These are phyloP conservation scores for Tolypocladium ophioglossoides DNA, from an alignment of 2,329 filamentous ascomycete genomes.

Conservation along the genomic window DNA sequence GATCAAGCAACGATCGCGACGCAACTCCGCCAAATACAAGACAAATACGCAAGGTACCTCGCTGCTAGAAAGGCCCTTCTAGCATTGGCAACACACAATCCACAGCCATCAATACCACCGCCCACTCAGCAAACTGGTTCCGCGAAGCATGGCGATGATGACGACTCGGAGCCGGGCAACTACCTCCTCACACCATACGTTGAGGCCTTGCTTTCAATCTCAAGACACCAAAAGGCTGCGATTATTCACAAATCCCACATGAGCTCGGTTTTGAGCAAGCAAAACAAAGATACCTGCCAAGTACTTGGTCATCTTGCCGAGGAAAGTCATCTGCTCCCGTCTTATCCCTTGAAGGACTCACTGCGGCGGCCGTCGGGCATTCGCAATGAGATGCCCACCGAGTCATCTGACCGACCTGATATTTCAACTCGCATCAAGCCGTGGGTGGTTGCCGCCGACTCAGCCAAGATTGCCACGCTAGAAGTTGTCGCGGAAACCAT, in stretches of 20 bases:
- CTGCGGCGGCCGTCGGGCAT: conserved; percentile 27
- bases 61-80: conserved; percentile 38
- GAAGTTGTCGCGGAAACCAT: conserved; percentile 49
- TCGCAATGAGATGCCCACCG: conserved; percentile 28
- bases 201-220: conserved; percentile 38
- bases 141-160: conserved; percentile 5
- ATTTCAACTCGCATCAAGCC: conserved; percentile 35
- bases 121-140: conserved; percentile 6
- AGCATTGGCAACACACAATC: conserved; percentile 22
- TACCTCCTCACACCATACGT: conserved; percentile 47
- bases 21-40: conserved; percentile 36
- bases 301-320: conserved; percentile 44
- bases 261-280: conserved; percentile 35
- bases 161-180: conserved; percentile 13
- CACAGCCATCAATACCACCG: conserved; percentile 16
- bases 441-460: conserved; percentile 51
- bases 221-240: conserved; percentile 44
- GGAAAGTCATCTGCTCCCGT: conserved; percentile 50
- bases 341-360: conserved; percentile 32
- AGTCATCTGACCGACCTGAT: conserved; percentile 25
- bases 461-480: conserved; percentile 47
- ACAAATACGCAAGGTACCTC: conserved; percentile 44
- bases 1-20: conserved; percentile 21
- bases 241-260: conserved; percentile 50
- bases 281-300: conserved; percentile 39